Evolutionary conservation across 2,329 filamentous ascomycete genomes (phyloP), one percentile per base, ranked within the genome.

Genomic region (Talaromyces sp.): DNA sequence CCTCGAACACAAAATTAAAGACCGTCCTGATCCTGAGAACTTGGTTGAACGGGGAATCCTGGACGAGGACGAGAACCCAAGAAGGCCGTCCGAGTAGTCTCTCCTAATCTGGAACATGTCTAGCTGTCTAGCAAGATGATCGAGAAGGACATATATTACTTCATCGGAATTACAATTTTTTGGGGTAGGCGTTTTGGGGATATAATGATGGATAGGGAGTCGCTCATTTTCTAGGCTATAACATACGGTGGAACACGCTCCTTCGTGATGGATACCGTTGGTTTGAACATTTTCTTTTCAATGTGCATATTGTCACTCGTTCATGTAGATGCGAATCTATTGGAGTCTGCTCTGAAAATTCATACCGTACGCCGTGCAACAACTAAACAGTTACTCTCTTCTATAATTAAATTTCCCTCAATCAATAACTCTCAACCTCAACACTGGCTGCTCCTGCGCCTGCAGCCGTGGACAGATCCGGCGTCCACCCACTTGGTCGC

Each of bases 401-500:
- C 36, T 39, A 2, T 39, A 39, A 39, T 8, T 39, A 39, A 17
- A 36, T 15, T 13, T 3, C 13, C 15, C 33, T n/a, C 6, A n/a
- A 17, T 74, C 64, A 78, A 66, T 75, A 76, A 57, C 68, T 73
- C 55, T 77, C 73, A 55, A 77, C 73, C 44, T 64, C 63, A 11
- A 57, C 57, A 57, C 72, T 72, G n/a, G 60, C 28, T 9, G 55
- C 51, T 13, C 60, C 56, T 19, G 56, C 44, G 6, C 56, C 55
- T 11, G 33, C 60, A 7, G 49, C 56, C 9, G 52, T 33, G 27
- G 78, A 77, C 71, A 91, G 75, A 71, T 96, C 93, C 4, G 93
- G 93, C 71, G 95, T 84, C 93, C 93, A 98, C 0, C 93, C 93
- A 71, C 89, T 91, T 0, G 93, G 93, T 64, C 92, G 81, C 80